Conservation (phyloP, 306 rosid genomes). For the Vigna reflexopilosa region DNA sequence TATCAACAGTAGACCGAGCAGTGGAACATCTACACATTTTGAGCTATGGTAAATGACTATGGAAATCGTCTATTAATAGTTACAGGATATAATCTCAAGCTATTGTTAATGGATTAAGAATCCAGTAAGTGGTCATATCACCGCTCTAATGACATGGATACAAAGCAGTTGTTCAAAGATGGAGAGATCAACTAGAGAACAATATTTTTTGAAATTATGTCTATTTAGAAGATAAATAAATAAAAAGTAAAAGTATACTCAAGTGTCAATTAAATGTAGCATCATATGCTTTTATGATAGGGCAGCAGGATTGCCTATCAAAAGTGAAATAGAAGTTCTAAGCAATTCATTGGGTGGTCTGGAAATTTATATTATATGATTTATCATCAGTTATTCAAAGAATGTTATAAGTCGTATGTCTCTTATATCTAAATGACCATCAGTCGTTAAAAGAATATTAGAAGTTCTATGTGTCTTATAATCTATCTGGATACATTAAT, state of each 20-base stretch:
- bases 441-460: not conserved
- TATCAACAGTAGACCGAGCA: not conserved
- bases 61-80: conserved; percentile 4
- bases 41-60: conserved; percentile 10
- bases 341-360: conserved; percentile 4
- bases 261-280: conserved; percentile 15
- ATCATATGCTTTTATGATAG: not conserved
- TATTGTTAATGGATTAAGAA: conserved; percentile 1
- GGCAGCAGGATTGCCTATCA: conserved; percentile 4
- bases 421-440: not conserved
- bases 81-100: not conserved
- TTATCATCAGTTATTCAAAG: not conserved
- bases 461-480: conserved; percentile 15
- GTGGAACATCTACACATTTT: conserved; percentile 12
- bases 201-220: not conserved
- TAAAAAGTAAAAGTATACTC: not conserved
- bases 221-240: not conserved
- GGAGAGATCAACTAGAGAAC: not conserved
- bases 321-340: conserved; percentile 27
- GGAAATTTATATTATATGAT: conserved; percentile 24
- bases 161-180: not conserved
- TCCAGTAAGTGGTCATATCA: not conserved
- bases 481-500: not conserved
- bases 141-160: not conserved
- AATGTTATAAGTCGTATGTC: no score